Evolutionary conservation across 495 filamentous ascomycete genomes (phyloP).

Genomic region (Penicillium canariense): DNA sequence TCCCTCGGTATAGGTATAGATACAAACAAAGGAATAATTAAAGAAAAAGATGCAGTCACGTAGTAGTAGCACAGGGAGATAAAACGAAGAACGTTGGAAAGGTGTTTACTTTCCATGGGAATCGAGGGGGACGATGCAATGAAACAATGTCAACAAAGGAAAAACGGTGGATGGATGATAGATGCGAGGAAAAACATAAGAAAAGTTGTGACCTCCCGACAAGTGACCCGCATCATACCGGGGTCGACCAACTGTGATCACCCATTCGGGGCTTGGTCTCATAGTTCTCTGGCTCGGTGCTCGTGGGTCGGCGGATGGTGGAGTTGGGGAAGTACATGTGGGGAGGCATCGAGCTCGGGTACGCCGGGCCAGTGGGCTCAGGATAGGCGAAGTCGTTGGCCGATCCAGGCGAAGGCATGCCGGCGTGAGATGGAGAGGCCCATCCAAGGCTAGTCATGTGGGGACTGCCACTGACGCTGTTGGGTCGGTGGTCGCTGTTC

Average conservation of each 20-base stretch:
- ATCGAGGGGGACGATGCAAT: constrained; percentile 26
- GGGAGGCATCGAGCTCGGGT: constrained; percentile 55
- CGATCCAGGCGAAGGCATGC: constrained; percentile 64
- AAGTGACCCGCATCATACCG: constrained; percentile 29
- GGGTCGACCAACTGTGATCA: constrained; percentile 42
- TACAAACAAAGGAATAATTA: constrained; percentile 30
- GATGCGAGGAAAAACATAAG: constrained; percentile 5
- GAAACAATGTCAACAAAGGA: constrained; percentile 25
- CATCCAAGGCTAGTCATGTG: constrained; percentile 72
- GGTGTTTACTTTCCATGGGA: constrained; percentile 23
- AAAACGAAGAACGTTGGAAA: constrained; percentile 21
- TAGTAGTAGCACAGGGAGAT: constrained; percentile 4
- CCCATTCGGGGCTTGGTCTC: constrained; percentile 55
- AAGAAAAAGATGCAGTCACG: constrained; percentile 14
- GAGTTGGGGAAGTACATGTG: constrained; percentile 64
- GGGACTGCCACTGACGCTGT: constrained; percentile 67
- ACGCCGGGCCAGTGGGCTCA: constrained; percentile 60
- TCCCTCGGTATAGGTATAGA: constrained; percentile 32
- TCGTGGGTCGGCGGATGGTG: constrained; percentile 64
- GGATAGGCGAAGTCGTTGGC: constrained; percentile 66
- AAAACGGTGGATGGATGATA: constrained; percentile 8
- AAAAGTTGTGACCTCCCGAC: not conserved
- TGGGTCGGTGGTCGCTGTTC: constrained; percentile 67
- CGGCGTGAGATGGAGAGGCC: constrained; percentile 67
- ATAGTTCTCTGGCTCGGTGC: constrained; percentile 68